These are phyloP conservation scores for Cryomyces minteri DNA, from an alignment of 495 filamentous ascomycete species.

Conservation along the genomic window DNA sequence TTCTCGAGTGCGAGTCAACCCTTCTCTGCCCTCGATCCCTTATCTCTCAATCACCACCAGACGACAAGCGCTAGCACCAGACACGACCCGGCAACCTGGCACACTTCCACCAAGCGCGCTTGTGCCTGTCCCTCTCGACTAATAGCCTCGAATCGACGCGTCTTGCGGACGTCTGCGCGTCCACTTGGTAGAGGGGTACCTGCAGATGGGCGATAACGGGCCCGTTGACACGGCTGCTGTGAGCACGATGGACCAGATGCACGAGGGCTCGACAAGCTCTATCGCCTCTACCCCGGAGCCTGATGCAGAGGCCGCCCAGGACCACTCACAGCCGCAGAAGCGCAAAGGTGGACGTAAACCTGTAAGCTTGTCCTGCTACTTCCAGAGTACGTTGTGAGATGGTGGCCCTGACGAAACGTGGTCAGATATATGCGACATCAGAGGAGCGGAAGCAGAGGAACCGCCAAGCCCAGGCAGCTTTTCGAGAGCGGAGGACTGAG, in stretches of 20 bases:
- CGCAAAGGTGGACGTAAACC: constrained; percentile 95
- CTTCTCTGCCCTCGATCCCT: no score
- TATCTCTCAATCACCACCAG: background rate
- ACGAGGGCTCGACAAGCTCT: constrained; percentile 20
- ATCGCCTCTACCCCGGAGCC: constrained; percentile 30
- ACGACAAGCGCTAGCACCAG: constrained; percentile 8
- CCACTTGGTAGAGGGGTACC: constrained; percentile 2
- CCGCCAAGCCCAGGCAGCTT: constrained; percentile 90
- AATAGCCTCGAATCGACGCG: constrained; percentile 9
- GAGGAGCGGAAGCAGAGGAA: constrained; percentile 98
- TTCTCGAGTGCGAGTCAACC: background rate
- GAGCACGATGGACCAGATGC: constrained; percentile 16
- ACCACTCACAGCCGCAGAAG: constrained; percentile 55
- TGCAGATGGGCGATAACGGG: constrained; percentile 18
- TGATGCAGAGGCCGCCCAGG: constrained; percentile 34
- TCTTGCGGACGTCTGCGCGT: constrained; percentile 1
- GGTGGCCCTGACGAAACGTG: background rate
- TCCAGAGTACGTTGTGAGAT: background rate
- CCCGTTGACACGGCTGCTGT: constrained; percentile 12
- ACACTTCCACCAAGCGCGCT: background rate
- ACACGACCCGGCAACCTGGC: constrained; percentile 2
- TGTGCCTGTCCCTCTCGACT: background rate
- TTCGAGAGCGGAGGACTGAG: constrained; percentile 89
- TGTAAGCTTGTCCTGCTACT: constrained; percentile 28
- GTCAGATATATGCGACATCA: constrained; percentile 89